Percentiles rank a stretch among this genome's conserved stretches.
Evolutionary conservation across 1,139 yeast genomes (phyloP).

Genomic region (Kurtzmaniella quercitrusa): DNA sequence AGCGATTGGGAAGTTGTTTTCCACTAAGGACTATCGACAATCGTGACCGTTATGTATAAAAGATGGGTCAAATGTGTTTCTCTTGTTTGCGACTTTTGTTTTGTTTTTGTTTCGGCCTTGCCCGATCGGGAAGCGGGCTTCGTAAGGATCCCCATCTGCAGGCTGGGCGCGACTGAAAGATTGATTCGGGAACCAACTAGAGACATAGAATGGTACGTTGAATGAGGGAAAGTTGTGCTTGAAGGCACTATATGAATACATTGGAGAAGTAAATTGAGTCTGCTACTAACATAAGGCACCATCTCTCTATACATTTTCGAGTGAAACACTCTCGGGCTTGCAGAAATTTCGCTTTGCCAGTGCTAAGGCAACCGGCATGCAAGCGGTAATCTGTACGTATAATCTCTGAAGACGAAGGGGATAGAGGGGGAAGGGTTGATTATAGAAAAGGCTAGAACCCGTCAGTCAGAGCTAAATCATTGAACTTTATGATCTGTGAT

Average conservation of each 20-base stretch:
- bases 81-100: constrained; percentile 9
- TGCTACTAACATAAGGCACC: constrained; percentile 22
- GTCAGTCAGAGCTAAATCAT: too few relatives aligned
- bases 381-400: constrained; percentile 59
- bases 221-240: too few relatives aligned
- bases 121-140: constrained; percentile 11
- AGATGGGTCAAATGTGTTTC: constrained; percentile 7
- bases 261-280: too few relatives aligned
- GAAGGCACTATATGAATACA: too few relatives aligned
- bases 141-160: too few relatives aligned
- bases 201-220: too few relatives aligned
- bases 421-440: neutral
- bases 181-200: too few relatives aligned
- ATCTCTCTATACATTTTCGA: constrained; percentile 60
- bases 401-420: neutral
- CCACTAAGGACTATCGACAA: constrained; percentile 4
- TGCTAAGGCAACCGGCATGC: constrained; percentile 59
- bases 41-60: neutral
- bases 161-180: too few relatives aligned
- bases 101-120: constrained; percentile 9
- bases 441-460: too few relatives aligned
- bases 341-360: constrained; percentile 71
- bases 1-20: neutral
- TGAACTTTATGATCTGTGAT: too few relatives aligned
- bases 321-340: constrained; percentile 57